A percentile compares a stretch with the other conserved stretches of the same genome.
Conservation (phyloP, 108 stramenopile species). For the Skeletonema tropicum region DNA sequence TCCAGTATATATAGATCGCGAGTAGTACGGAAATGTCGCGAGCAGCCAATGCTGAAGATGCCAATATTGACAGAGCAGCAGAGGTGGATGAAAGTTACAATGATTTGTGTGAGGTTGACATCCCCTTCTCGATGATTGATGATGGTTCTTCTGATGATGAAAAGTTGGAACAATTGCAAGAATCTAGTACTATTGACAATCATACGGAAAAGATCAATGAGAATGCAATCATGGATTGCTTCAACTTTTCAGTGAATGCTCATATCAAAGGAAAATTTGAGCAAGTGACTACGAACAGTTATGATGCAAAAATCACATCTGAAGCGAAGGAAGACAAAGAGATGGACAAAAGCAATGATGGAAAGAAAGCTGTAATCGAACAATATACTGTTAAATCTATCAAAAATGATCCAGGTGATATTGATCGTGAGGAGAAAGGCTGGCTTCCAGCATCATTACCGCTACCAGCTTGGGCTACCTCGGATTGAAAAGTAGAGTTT, state of each 20-base stretch:
- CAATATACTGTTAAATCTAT: neutral
- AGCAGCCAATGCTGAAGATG: neutral
- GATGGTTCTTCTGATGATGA: neutral
- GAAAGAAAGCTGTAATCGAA: neutral
- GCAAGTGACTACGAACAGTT: neutral
- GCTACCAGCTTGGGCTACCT: neutral
- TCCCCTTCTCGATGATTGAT: neutral
- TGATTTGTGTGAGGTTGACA: neutral
- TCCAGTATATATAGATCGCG: too few relatives aligned
- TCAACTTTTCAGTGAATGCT: slow-evolving; percentile 18
- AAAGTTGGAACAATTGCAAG: neutral
- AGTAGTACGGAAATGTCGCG: neutral
- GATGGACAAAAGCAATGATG: neutral
- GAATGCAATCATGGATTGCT: slow-evolving; percentile 19
- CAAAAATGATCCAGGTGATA: neutral
- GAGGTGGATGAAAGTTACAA: neutral
- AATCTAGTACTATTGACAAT: neutral
- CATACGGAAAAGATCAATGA: slow-evolving; percentile 17
- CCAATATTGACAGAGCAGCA: neutral
- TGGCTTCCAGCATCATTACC: slow-evolving; percentile 6
- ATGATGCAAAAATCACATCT: neutral
- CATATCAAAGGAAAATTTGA: slow-evolving; percentile 18
- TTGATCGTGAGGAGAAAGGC: neutral
- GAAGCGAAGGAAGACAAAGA: neutral
- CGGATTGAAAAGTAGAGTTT: neutral